Evolutionary conservation across 2,329 filamentous ascomycete species (phyloP).

Genomic region (Microdochium trichocladiopsis): DNA sequence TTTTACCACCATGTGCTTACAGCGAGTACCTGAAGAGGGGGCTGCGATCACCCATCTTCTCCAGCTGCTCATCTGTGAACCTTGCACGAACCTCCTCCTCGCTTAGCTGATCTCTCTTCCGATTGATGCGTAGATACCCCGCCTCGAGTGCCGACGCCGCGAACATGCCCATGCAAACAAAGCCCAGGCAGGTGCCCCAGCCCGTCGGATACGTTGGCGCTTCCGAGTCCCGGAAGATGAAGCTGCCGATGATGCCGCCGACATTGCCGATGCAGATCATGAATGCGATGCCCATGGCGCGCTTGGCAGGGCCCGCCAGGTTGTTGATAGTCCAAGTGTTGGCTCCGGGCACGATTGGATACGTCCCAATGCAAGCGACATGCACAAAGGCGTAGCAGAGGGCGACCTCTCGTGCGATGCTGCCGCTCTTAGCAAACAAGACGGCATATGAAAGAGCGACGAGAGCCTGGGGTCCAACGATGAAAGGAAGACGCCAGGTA

Average conservation of each 20-base stretch:
- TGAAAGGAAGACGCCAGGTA: slow-evolving; percentile 25
- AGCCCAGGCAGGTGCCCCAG: slow-evolving; percentile 7
- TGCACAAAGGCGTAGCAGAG: slow-evolving; percentile 29
- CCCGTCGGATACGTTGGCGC: slow-evolving; percentile 18
- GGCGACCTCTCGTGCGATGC: slow-evolving; percentile 25
- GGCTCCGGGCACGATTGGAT: slow-evolving; percentile 20
- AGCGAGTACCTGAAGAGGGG: slow-evolving; percentile 21
- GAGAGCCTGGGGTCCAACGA: slow-evolving; percentile 18
- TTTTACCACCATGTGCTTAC: neutral
- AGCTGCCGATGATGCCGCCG: neutral
- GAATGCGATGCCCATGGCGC: slow-evolving; percentile 25
- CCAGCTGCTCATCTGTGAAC: slow-evolving; percentile 19
- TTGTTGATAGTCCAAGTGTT: slow-evolving; percentile 30
- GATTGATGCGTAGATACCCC: slow-evolving; percentile 15
- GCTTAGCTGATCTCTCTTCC: slow-evolving; percentile 12
- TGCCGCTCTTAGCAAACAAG: slow-evolving; percentile 18
- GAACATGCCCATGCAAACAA: no score
- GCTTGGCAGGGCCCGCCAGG: slow-evolving; percentile 21
- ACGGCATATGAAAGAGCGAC: slow-evolving; percentile 20
- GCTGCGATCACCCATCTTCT: slow-evolving; percentile 20
- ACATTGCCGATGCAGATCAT: slow-evolving; percentile 13
- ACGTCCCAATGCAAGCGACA: slow-evolving; percentile 28
- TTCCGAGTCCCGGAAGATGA: neutral
- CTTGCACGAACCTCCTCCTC: slow-evolving; percentile 16
- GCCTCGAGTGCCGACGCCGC: slow-evolving; percentile 2